Conservation (phyloP, 129 eudicot genomes). For the Pittosporum tobira region DNA sequence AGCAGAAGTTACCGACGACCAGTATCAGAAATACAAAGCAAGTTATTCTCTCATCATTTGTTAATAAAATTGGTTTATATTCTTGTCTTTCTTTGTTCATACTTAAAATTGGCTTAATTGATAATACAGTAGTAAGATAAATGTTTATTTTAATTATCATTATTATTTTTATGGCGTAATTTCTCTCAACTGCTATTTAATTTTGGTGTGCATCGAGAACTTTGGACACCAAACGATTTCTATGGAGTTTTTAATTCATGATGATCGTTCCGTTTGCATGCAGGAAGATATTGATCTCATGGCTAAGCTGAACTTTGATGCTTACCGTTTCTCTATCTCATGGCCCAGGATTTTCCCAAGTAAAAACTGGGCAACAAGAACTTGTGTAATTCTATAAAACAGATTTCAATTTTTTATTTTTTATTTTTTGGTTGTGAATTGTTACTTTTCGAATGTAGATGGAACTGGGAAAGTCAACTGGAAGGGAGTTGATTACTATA, state of each 20-base stretch:
- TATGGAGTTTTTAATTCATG: too few species aligned
- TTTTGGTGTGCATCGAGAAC: too few species aligned
- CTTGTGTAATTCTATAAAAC: neutral
- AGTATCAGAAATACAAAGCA: slow-evolving; percentile 79
- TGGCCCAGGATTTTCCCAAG: slow-evolving; percentile 93
- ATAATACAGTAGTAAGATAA: too few species aligned
- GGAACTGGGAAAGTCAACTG: slow-evolving; percentile 66
- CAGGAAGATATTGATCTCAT: slow-evolving; percentile 84
- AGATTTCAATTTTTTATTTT: too few species aligned
- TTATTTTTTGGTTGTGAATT: neutral
- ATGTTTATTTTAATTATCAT: too few species aligned
- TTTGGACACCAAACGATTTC: too few species aligned
- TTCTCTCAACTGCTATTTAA: too few species aligned
- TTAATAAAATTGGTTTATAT: too few species aligned
- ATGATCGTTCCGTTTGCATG: neutral
- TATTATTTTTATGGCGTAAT: too few species aligned
- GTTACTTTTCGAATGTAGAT: slow-evolving; percentile 33
- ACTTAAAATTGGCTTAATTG: too few species aligned
- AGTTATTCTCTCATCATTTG: neutral
- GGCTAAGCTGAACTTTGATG: slow-evolving; percentile 68
- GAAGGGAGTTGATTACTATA: slow-evolving; percentile 85
- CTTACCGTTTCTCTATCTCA: slow-evolving; percentile 87
- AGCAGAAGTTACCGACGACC: slow-evolving; percentile 71
- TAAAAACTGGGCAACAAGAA: slow-evolving; percentile 16
- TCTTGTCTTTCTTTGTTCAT: too few species aligned